Percentiles rank a stretch among this genome's conserved stretches.
phyloP scores from a whole-genome alignment of 1,284 basidiomycete genomes.

The Hymenochaete sp. region DNA sequence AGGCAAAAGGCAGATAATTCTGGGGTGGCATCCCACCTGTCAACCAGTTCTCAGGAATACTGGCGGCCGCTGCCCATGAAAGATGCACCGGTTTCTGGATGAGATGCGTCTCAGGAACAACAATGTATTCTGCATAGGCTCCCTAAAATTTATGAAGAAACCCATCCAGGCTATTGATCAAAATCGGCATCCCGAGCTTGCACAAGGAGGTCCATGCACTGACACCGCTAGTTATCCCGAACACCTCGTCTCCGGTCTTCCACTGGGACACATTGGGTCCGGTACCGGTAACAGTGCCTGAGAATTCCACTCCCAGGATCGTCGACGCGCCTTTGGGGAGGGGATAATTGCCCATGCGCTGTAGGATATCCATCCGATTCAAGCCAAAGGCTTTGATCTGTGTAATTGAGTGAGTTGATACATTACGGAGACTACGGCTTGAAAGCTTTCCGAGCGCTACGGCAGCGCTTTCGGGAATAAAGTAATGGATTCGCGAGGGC shows the following conservation, averaged over 20 bases:
- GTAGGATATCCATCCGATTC: slow-evolving; percentile 82
- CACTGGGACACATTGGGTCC: slow-evolving; percentile 49
- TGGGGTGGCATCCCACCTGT: slow-evolving; percentile 45
- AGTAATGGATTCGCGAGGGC: too few relatives aligned
- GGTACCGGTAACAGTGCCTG: slow-evolving; percentile 58
- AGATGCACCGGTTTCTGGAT: slow-evolving; percentile 70
- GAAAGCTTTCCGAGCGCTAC: too few relatives aligned
- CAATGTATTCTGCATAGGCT: slow-evolving; percentile 88
- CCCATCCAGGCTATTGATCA: not conserved
- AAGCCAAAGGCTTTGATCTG: slow-evolving; percentile 77
- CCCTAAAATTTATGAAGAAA: slow-evolving; percentile 36
- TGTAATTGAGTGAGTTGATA: slow-evolving; percentile 2
- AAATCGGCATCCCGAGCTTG: too few relatives aligned
- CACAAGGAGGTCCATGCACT: slow-evolving; percentile 23
- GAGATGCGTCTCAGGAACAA: slow-evolving; percentile 58
- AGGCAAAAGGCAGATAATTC: slow-evolving; percentile 3
- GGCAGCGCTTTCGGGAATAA: too few relatives aligned
- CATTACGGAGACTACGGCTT: too few relatives aligned
- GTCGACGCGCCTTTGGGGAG: slow-evolving; percentile 67
- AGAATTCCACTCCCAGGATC: slow-evolving; percentile 90
- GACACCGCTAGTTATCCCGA: slow-evolving; percentile 70
- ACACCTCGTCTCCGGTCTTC: slow-evolving; percentile 77
- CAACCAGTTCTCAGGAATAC: slow-evolving; percentile 79
- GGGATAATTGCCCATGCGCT: slow-evolving; percentile 73
- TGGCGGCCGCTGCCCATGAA: slow-evolving; percentile 78